Conservation (phyloP, 1,284 basidiomycete genomes). For the Fomes fomentarius region DNA sequence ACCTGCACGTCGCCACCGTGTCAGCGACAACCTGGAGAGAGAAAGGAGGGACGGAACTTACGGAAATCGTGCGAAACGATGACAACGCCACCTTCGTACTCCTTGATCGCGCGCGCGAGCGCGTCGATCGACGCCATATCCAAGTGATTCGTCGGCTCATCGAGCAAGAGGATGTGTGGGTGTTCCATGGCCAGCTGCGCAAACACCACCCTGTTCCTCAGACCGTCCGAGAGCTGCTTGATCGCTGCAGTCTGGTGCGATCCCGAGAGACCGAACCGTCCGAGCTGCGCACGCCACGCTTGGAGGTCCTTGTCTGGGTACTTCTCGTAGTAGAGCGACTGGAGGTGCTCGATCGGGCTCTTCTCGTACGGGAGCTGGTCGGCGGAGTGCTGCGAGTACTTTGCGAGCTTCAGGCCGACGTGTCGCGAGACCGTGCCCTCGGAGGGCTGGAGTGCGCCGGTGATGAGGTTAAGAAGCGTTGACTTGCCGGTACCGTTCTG, state of each 20-base stretch:
- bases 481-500: constrained; percentile 99
- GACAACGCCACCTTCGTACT: constrained; percentile 96
- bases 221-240: constrained; percentile 92
- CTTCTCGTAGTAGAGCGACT: constrained; percentile 77
- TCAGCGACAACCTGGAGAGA: neutral
- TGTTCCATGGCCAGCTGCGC: constrained; percentile 94
- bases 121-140: constrained; percentile 98
- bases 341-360: constrained; percentile 94
- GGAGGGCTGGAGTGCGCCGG: constrained; percentile 77
- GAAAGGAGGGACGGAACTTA: constrained; percentile 40
- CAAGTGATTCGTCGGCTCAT: constrained; percentile 93
- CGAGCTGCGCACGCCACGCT: constrained; percentile 94
- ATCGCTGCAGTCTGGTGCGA: constrained; percentile 94
- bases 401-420: constrained; percentile 89
- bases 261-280: constrained; percentile 95
- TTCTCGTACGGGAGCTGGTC: constrained; percentile 97
- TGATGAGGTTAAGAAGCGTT: constrained; percentile 95
- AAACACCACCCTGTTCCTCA: constrained; percentile 94
- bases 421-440: constrained; percentile 92
- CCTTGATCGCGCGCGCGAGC: constrained; percentile 92
- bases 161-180: constrained; percentile 85
- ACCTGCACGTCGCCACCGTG: constrained; percentile 41
- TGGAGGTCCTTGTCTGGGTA: constrained; percentile 93
- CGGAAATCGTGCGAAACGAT: constrained; percentile 98
- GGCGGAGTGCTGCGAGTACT: constrained; percentile 98